phyloP scores from a whole-genome alignment of 495 filamentous ascomycete genomes.

The Penicillium psychrofluorescens region DNA sequence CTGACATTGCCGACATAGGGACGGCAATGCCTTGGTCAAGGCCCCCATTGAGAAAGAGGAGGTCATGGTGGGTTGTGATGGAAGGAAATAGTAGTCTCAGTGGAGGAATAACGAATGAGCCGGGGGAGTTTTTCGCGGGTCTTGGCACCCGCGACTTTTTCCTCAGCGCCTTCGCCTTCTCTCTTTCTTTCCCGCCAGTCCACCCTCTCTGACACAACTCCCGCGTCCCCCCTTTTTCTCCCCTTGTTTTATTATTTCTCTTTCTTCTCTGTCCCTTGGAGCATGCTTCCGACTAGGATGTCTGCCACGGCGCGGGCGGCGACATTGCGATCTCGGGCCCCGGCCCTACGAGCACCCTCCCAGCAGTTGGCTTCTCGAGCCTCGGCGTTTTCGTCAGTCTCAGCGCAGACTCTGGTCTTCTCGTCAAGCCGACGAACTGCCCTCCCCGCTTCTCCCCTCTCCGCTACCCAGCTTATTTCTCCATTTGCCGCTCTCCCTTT shows the following conservation, averaged over 20 bases:
- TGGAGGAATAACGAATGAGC: neutral
- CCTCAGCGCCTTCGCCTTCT: conserved; percentile 15
- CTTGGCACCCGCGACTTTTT: conserved; percentile 42
- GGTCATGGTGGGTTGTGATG: conserved; percentile 19
- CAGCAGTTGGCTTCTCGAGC: conserved; percentile 50
- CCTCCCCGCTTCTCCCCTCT: conserved; percentile 14
- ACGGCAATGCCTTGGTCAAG: conserved; percentile 27
- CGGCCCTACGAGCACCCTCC: conserved; percentile 40
- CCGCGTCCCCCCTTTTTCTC: conserved; percentile 19
- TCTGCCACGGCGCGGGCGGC: conserved; percentile 36
- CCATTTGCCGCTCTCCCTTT: conserved; percentile 33
- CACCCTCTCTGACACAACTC: conserved; percentile 19
- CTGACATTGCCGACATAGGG: conserved; percentile 25
- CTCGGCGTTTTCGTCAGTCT: conserved; percentile 21
- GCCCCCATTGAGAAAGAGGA: conserved; percentile 28
- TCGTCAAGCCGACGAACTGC: conserved; percentile 3
- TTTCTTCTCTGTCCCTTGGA: conserved; percentile 12
- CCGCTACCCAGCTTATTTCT: conserved; percentile 29
- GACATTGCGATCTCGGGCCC: conserved; percentile 28
- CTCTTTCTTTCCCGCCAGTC: conserved; percentile 16
- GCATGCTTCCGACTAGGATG: conserved; percentile 39
- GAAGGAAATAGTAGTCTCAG: neutral
- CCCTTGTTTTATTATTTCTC: conserved; percentile 6
- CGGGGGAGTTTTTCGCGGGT: conserved; percentile 34
- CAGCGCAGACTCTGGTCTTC: conserved; percentile 6